A percentile compares a stretch with the other conserved stretches of the same genome.
Conservation (phyloP, 371 early-diverging fungal species). For the Rhizomucor pusillus region DNA sequence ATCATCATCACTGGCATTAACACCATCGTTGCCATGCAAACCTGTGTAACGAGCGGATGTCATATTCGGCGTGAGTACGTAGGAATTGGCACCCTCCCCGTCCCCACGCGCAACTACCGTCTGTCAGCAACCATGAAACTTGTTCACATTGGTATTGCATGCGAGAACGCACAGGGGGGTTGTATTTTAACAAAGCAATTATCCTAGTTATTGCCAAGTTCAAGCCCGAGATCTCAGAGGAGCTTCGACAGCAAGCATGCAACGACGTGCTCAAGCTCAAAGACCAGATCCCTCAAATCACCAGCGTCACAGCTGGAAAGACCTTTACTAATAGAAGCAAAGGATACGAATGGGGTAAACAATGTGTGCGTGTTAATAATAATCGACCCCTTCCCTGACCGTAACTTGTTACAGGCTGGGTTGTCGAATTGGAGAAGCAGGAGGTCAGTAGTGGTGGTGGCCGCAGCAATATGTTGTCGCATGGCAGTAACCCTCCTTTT, state of each 20-base stretch:
- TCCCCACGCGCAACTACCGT: too few species aligned
- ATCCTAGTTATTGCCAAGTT: constrained; percentile 51
- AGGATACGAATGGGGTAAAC: constrained; percentile 42
- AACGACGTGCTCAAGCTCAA: constrained; percentile 33
- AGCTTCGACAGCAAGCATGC: constrained; percentile 12
- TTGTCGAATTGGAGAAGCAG: constrained; percentile 39
- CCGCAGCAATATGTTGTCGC: too few species aligned
- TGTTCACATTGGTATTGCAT: constrained; percentile 35
- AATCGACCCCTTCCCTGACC: too few species aligned
- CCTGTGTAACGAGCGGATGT: too few species aligned
- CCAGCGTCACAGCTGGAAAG: constrained; percentile 34
- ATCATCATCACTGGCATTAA: too few species aligned
- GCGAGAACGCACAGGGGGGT: neutral
- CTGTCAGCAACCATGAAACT: constrained; percentile 19
- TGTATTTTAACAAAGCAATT: neutral
- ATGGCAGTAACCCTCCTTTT: neutral
- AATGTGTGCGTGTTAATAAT: neutral
- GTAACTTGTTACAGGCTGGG: constrained; percentile 47
- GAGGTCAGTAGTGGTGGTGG: too few species aligned
- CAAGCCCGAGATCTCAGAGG: constrained; percentile 37
- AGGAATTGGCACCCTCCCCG: too few species aligned
- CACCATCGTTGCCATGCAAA: too few species aligned
- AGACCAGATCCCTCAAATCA: constrained; percentile 34
- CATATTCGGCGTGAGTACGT: too few species aligned
- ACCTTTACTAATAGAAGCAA: constrained; percentile 47